Base-by-base conservation (phyloP, 208 protist species). In the Acanthamoeba culbertsoni region DNA sequence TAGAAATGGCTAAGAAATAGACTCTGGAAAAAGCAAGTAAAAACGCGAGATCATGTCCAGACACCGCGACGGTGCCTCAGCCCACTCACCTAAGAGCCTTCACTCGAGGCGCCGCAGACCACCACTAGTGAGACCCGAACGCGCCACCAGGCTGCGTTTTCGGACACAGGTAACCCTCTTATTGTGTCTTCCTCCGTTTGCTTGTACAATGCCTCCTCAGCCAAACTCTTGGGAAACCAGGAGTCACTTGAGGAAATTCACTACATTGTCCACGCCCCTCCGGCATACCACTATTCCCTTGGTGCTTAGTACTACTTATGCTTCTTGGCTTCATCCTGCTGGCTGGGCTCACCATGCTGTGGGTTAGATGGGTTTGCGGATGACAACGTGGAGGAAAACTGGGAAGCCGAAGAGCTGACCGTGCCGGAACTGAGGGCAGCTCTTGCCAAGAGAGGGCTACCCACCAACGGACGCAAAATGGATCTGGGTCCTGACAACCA, bases 381-480 rank as follows among this genome's bases (percentile, higher is more conserved):
- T 55, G 77, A 88, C 12, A 59, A 20, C 16, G 77, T 88, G 12
- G 77, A 57, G 28, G 77, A 88, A 59, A 88, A 88, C 57, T 88
- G 77, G 77, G 26, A 46, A 33, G 26, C 77, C 23, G 77, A 88
- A 59, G 77, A 88, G 31, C 77, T 88, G 31, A 88, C 43, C 37
- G 77, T 88, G 35, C 26, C 77, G 12, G 43, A 55, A 33, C 43
- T 88, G 37, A 12, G 46, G 16, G 77, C 18, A 28, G 77, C 28
- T 10, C 77, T 88, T 31, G 26, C 28, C 20, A 88, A 55, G 31
- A 14, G 77, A 88, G 18, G 46, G 12, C 43, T 88, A 35, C 26
- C 37, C 77, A 42, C 43, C 37, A 12, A 20, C 12, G 77, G 77
- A 14, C 28, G 77, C 12, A 46, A 33, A 59, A 42, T 28, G 46